Evolutionary conservation across 2,329 filamentous ascomycete species (phyloP).

Genomic region (Didymella keratinophila): DNA sequence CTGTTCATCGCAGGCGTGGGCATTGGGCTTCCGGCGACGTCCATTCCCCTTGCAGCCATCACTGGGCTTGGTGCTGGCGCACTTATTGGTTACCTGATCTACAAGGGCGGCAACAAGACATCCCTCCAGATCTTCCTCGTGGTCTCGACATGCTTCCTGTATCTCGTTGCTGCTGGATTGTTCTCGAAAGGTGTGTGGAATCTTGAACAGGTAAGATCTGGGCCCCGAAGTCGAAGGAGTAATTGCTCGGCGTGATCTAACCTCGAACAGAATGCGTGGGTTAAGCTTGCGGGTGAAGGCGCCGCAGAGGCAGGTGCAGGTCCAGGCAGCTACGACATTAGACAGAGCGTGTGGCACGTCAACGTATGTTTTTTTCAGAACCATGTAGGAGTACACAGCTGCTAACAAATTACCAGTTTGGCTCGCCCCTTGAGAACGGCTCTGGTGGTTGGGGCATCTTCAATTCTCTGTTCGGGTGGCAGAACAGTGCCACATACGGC

Average conservation of each 20-base stretch:
- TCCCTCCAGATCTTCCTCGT: slow-evolving; percentile 81
- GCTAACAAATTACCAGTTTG: slow-evolving; percentile 65
- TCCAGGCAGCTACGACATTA: slow-evolving; percentile 80
- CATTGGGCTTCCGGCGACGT: slow-evolving; percentile 74
- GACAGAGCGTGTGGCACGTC: slow-evolving; percentile 81
- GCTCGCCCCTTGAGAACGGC: slow-evolving; percentile 74
- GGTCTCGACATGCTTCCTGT: slow-evolving; percentile 80
- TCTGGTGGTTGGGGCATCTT: slow-evolving; percentile 87
- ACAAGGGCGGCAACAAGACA: slow-evolving; percentile 73
- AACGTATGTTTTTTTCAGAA: slow-evolving; percentile 64
- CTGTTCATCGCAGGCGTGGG: slow-evolving; percentile 87
- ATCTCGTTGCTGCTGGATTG: slow-evolving; percentile 82
- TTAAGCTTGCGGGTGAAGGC: slow-evolving; percentile 68
- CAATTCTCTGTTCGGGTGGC: slow-evolving; percentile 86
- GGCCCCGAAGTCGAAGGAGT: no score
- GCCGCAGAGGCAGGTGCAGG: slow-evolving; percentile 69
- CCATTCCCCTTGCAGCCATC: slow-evolving; percentile 80
- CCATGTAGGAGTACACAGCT: neutral
- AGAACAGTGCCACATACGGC: slow-evolving; percentile 86
- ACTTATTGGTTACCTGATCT: slow-evolving; percentile 75
- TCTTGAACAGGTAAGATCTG: no score
- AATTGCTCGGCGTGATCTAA: slow-evolving; percentile 36
- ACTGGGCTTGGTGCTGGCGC: slow-evolving; percentile 73
- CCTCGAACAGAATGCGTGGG: slow-evolving; percentile 75
- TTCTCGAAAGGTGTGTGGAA: slow-evolving; percentile 69